Percentiles rank a stretch among this genome's conserved stretches.
phyloP scores from a whole-genome alignment of 805 yeast genomes.

The Phaffomyces antillensis region DNA sequence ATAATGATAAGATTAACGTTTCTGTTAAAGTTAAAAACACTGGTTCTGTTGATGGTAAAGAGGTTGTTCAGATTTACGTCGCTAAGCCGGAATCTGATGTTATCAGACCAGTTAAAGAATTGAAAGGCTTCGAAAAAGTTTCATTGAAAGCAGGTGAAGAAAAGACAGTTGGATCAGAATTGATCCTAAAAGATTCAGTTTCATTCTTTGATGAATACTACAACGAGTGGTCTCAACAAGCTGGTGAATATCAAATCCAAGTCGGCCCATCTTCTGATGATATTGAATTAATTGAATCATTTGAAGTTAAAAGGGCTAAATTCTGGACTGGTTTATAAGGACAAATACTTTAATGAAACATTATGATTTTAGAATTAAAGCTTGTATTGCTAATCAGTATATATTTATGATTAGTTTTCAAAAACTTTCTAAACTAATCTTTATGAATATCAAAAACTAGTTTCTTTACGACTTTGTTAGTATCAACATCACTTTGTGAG shows the following conservation, averaged over 20 bases:
- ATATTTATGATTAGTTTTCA: background rate
- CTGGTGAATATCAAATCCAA: conserved; percentile 40
- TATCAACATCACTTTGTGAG: conserved; percentile 14
- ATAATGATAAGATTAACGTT: conserved; percentile 20
- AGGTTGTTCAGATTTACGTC: conserved; percentile 49
- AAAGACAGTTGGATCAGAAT: conserved; percentile 26
- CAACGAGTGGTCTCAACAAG: conserved; percentile 43
- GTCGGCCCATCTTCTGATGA: conserved; percentile 36
- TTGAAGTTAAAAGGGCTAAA: conserved; percentile 17
- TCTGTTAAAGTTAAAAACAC: conserved; percentile 38
- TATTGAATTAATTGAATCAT: conserved; percentile 18
- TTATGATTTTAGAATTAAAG: background rate
- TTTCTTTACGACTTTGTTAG: conserved; percentile 19
- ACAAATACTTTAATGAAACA: background rate
- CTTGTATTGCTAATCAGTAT: background rate
- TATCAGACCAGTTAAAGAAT: conserved; percentile 50
- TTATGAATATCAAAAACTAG: conserved; percentile 19
- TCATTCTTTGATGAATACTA: conserved; percentile 46
- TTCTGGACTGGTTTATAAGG: conserved; percentile 5
- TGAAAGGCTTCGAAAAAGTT: conserved; percentile 50
- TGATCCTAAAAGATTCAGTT: conserved; percentile 39
- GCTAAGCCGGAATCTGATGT: conserved; percentile 26
- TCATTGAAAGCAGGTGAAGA: conserved; percentile 36
- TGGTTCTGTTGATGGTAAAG: conserved; percentile 42
- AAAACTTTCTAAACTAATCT: conserved; percentile 4